Evolutionary conservation across 2,329 filamentous ascomycete genomes (phyloP), one percentile per base, ranked within the genome.

Genomic region (Diaporthe citri): DNA sequence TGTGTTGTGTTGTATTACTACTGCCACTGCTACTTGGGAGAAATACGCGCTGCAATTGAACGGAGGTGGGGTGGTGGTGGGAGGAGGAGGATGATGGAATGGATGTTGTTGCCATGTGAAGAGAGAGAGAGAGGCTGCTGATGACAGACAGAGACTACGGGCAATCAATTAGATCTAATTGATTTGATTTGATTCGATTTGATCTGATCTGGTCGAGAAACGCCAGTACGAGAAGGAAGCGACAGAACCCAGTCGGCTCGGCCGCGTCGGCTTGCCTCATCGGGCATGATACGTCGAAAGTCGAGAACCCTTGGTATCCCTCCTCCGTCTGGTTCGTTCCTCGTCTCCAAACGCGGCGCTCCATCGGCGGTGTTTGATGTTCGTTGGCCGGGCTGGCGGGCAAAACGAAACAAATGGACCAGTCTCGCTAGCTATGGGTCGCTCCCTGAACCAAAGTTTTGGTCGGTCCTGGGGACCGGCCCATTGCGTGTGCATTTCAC

Each of bases 221-320:
- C 12, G 36, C 3, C 36, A 25, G 57, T 60, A 25, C 57, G 36
- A 62, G 36, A 6, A 62, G n/a, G 13, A 62, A 62, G 15, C 36
- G 7, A 28, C 25, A 43, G n/a, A 43, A 7, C n/a, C n/a, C 39
- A 28, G 15, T 15, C 28, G 22, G 43, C 62, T 20, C 28, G 43
- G 62, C 20, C 62, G 43, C 60, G 60, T 66, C 60, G 60, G 62
- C 20, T 51, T 67, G 46, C 62, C 62, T 52, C 31, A 67, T 67
- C 46, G 46, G 62, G 62, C 43, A 67, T 52, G 62, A 52, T 67
- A 67, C 17, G 46, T 67, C 62, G 62, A 41, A 41, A 20, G n/a
- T n/a, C 22, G n/a, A 8, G 13, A 34, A 31, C 31, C 31, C 31
- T 46, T 39, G 15, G 13, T 31, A 41, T 28, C 39, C 39, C 39